Percentiles rank a stretch among this genome's conserved stretches.
Evolutionary conservation across 495 filamentous ascomycete genomes (phyloP).

Genomic region (Xylaria curta): DNA sequence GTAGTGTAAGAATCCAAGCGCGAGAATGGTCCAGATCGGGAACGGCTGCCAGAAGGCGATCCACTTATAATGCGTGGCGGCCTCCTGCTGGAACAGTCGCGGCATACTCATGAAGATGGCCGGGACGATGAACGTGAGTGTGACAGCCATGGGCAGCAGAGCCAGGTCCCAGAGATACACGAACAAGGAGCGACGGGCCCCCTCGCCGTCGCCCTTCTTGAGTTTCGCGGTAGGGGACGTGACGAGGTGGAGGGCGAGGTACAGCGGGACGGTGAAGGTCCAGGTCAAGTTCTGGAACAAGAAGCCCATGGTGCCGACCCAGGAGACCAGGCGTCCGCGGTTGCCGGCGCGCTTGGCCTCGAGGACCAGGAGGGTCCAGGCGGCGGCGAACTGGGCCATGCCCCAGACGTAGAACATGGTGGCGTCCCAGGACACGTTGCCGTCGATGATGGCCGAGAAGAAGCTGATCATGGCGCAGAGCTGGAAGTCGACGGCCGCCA

Average conservation of each 20-base stretch:
- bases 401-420: constrained; percentile 57
- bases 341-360: constrained; percentile 65
- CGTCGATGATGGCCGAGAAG: constrained; percentile 63
- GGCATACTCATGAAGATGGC: constrained; percentile 60
- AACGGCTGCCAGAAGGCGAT: constrained; percentile 68
- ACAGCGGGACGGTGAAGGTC: constrained; percentile 61
- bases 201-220: constrained; percentile 41
- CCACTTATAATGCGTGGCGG: constrained; percentile 60
- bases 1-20: constrained; percentile 43
- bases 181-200: constrained; percentile 50
- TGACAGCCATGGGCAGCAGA: constrained; percentile 54
- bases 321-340: constrained; percentile 56
- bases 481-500: constrained; percentile 54
- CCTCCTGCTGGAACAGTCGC: constrained; percentile 48
- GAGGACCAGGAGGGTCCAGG: constrained; percentile 61
- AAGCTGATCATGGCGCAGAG: constrained; percentile 57
- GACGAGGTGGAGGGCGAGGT: constrained; percentile 58
- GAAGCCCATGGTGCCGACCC: constrained; percentile 59
- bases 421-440: constrained; percentile 47
- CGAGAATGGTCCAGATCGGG: constrained; percentile 55
- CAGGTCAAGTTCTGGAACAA: constrained; percentile 60
- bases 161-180: constrained; percentile 55
- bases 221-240: constrained; percentile 56
- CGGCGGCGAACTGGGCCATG: constrained; percentile 60
- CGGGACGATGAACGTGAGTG: constrained; percentile 59